phyloP scores from a whole-genome alignment of 1,284 basidiomycete species.

The Naganishia albida region DNA sequence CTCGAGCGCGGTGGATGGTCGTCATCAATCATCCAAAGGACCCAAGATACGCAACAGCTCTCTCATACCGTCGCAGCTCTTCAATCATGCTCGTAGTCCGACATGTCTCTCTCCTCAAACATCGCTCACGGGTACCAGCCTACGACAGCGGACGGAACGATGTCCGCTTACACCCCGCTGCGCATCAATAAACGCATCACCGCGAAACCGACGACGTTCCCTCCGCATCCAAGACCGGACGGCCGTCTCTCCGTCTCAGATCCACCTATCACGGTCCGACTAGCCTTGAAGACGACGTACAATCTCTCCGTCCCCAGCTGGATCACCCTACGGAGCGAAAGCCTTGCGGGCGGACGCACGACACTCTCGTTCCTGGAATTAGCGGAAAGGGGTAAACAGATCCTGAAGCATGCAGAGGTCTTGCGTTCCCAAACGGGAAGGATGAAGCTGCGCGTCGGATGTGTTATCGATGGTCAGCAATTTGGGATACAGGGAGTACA shows the following conservation, averaged over 20 bases:
- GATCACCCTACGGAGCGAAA: not conserved
- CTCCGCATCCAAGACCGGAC: not conserved
- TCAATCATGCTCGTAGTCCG: not conserved
- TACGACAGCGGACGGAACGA: not conserved
- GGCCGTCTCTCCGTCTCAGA: too few species aligned
- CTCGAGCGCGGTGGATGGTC: too few species aligned
- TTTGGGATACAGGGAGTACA: not conserved
- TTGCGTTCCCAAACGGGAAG: constrained; percentile 4
- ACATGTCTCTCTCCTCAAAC: not conserved
- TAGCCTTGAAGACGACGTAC: constrained; percentile 19
- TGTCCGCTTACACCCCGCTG: not conserved
- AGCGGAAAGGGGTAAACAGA: constrained; percentile 2
- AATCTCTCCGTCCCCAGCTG: constrained; percentile 3
- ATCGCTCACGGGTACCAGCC: constrained; percentile 1
- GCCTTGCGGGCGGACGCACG: too few species aligned
- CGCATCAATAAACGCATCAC: constrained; percentile 21
- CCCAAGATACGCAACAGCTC: too few species aligned
- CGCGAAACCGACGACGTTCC: constrained; percentile 1
- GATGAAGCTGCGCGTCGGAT: constrained; percentile 1
- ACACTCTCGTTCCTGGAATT: not conserved
- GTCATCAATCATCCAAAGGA: too few species aligned
- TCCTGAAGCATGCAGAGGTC: constrained; percentile 18
- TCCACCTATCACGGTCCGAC: constrained; percentile 2
- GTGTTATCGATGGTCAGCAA: not conserved
- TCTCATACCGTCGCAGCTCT: too few species aligned